Percentiles rank a stretch among this genome's conserved stretches.
phyloP scores from a whole-genome alignment of 305 asterid species.

The Petunia hybrid region DNA sequence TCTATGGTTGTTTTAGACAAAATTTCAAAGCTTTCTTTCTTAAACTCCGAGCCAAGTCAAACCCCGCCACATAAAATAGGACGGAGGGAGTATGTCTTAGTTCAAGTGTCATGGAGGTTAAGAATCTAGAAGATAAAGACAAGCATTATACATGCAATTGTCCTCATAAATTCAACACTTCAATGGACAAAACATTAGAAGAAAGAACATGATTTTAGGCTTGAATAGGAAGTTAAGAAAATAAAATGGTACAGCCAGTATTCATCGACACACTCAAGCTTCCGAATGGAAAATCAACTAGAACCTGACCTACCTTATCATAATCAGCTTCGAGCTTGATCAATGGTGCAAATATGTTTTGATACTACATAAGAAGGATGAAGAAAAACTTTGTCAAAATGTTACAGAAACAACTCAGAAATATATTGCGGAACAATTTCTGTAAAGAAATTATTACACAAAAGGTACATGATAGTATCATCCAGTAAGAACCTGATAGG shows the following conservation, averaged over 20 bases:
- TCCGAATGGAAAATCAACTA: conserved; percentile 20
- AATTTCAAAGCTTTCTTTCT: no score
- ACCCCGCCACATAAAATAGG: no score
- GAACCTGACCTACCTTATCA: conserved; percentile 73
- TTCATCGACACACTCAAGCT: neutral
- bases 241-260: conserved; percentile 21
- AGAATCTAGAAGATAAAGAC: conserved; percentile 18
- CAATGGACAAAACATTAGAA: neutral
- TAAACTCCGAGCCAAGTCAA: no score
- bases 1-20: no score
- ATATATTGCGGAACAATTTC: conserved; percentile 19
- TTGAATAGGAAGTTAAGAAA: conserved; percentile 17
- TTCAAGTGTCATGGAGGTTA: conserved; percentile 11
- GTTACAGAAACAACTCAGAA: conserved; percentile 18
- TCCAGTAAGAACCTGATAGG: conserved; percentile 80
- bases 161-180: conserved; percentile 13
- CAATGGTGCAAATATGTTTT: conserved; percentile 98
- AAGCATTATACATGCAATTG: conserved; percentile 18
- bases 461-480: conserved; percentile 1
- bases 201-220: conserved; percentile 15
- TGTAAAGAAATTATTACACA: conserved; percentile 32
- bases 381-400: conserved; percentile 16
- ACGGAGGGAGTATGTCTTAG: neutral
- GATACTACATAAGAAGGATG: conserved; percentile 64
- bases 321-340: conserved; percentile 99